phyloP scores from a whole-genome alignment of 2,329 filamentous ascomycete species.

The Fusarium temperatum region DNA sequence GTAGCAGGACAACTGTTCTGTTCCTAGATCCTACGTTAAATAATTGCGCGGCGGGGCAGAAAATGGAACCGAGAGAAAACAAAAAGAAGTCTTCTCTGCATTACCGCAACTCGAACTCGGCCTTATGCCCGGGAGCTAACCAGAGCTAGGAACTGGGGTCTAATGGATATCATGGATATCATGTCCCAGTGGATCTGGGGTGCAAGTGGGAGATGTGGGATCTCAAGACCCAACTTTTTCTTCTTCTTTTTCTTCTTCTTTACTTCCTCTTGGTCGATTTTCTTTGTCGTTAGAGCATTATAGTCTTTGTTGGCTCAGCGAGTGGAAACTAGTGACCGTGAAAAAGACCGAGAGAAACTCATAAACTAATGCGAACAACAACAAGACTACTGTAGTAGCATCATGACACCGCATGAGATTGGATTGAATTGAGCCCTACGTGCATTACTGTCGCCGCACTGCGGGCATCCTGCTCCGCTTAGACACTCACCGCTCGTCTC shows the following conservation, averaged over 20 bases:
- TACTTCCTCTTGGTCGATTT: neutral
- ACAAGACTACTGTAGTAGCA: neutral
- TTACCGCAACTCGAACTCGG: slow-evolving; percentile 16
- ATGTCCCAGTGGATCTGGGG: slow-evolving; percentile 30
- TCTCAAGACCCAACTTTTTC: neutral
- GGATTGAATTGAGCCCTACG: slow-evolving; percentile 6
- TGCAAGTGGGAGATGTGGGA: slow-evolving; percentile 31
- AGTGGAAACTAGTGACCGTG: slow-evolving; percentile 9
- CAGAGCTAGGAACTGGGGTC: slow-evolving; percentile 7
- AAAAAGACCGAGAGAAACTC: slow-evolving; percentile 5
- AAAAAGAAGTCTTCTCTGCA: slow-evolving; percentile 21
- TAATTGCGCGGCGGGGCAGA: slow-evolving; percentile 5
- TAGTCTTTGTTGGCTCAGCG: too few relatives aligned
- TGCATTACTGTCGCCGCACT: neutral
- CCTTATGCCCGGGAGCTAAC: slow-evolving; percentile 25
- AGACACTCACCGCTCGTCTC: slow-evolving; percentile 22
- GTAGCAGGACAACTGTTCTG: slow-evolving; percentile 12
- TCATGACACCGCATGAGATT: slow-evolving; percentile 10
- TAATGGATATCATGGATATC: neutral
- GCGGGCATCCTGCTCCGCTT: slow-evolving; percentile 14
- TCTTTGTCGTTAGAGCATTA: neutral
- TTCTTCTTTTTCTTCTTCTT: neutral
- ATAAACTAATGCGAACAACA: neutral
- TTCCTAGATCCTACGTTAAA: slow-evolving; percentile 8
- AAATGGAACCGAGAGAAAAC: slow-evolving; percentile 21